Conservation (phyloP, 2,329 filamentous ascomycete genomes). For the Aspergillus thermomutatus region DNA sequence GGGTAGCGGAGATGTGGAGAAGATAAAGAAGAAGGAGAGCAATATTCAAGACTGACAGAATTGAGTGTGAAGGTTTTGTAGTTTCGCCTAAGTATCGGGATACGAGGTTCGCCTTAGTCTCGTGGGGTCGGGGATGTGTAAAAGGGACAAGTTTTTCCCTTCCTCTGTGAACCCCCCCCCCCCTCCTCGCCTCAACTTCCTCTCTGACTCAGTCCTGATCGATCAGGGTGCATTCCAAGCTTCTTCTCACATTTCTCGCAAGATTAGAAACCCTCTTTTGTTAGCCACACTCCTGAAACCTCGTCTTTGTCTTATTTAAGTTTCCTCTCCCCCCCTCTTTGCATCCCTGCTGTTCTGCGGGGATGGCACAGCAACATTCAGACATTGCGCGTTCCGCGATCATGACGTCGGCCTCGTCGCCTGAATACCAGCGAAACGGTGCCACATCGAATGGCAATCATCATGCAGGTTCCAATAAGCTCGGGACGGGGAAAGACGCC, state of each 20-base stretch:
- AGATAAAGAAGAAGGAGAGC: too few species aligned
- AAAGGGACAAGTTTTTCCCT: background rate
- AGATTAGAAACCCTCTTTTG: background rate
- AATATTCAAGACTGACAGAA: too few species aligned
- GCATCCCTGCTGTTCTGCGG: constrained; percentile 21
- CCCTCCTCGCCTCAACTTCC: background rate
- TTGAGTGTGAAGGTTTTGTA: too few species aligned
- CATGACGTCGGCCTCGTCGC: constrained; percentile 39
- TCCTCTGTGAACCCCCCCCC: background rate
- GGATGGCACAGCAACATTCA: constrained; percentile 46
- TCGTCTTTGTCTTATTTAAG: background rate
- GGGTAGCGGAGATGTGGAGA: too few species aligned
- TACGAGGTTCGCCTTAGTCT: too few species aligned
- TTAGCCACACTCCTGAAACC: background rate
- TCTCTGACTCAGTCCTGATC: background rate
- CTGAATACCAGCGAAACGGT: constrained; percentile 20
- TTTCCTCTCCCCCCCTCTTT: constrained; percentile 7
- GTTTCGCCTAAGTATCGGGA: too few species aligned
- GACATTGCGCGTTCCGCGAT: constrained; percentile 50
- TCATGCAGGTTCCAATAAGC: background rate
- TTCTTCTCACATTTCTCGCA: background rate
- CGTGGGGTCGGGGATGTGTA: too few species aligned
- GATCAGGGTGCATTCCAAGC: background rate
- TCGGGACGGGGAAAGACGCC: constrained; percentile 28
- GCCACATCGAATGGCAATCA: constrained; percentile 16